Evolutionary conservation across 176 grass and related monocot genomes (phyloP), one percentile per base, ranked within the genome.

Genomic region (Melocanna baccifera): DNA sequence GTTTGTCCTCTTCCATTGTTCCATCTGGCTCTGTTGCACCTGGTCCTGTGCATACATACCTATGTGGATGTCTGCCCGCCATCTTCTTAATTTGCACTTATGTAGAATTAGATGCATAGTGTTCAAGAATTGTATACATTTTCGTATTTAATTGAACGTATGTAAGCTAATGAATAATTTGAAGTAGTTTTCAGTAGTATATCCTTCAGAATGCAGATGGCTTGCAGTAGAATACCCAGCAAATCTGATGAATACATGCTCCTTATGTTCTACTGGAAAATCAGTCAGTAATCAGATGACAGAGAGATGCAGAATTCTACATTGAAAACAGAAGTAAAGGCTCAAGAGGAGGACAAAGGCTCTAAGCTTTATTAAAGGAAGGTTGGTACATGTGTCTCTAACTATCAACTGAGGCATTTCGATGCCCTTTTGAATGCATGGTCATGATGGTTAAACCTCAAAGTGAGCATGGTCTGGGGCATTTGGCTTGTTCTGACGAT

Each of bases 391-490:
- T 51, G 25, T 78, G 70, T 89, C 51, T 90, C 80, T 79, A 87
- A 86, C 84, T 47, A 79, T 83, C 84, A 86, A 69, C 41, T 25
- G 75, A 43, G 29, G 18, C 62, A 79, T 87, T 74, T 59, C 15
- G 20, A 39, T 69, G 57, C 62, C 7, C 51, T 83, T 84, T 84
- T 87, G 61, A 52, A 75, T 76, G 82, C n/a, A 62, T 39, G 46
- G 42, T 87, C 62, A 26, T 25, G 34, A 34, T 55, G 80, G 69
- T 78, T 90, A 88, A 85, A 83, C 82, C 86, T 82, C 82, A 91
- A 81, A 88, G 59, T 34, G 82, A 85, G 83, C 73, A 83, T 83
- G 78, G 72, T 74, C 55, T 20, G 14, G 62, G 8, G 79, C 78
- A 61, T 85, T 93, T 88, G 81, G 74, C 53, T 13, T 77, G 19